Evolutionary conservation across 495 filamentous ascomycete species (phyloP).

Genomic region (Umbilicaria muhlenbergii): DNA sequence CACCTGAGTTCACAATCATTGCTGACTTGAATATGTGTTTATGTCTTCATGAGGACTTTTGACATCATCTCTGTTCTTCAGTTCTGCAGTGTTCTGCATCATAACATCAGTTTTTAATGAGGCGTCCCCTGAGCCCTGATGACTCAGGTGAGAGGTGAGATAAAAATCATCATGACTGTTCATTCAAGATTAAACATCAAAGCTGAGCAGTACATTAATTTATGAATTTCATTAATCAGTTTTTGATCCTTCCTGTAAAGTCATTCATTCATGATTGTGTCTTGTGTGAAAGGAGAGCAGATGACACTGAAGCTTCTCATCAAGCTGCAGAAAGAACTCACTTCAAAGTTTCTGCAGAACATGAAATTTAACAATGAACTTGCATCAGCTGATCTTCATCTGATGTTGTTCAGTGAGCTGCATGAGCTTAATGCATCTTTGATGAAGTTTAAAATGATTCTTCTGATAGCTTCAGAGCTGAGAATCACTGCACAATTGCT

Average conservation of each 20-base stretch:
- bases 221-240: conserved; percentile 20
- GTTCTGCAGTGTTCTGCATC: conserved; percentile 11
- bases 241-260: conserved; percentile 19
- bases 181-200: conserved; percentile 14
- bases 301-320: conserved; percentile 9
- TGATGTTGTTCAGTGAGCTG: conserved; percentile 17
- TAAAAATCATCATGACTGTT: conserved; percentile 9
- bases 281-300: conserved; percentile 16
- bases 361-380: too few species aligned
- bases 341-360: too few species aligned
- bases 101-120: conserved; percentile 14
- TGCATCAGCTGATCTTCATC: not conserved
- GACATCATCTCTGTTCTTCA: conserved; percentile 10
- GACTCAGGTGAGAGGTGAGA: conserved; percentile 7
- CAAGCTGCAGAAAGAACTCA: too few species aligned
- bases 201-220: conserved; percentile 22
- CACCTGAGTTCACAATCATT: conserved; percentile 8
- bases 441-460: conserved; percentile 15
- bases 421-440: conserved; percentile 15
- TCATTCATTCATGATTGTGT: conserved; percentile 23
- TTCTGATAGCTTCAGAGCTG: conserved; percentile 17
- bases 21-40: conserved; percentile 12
- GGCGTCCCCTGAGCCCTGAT: conserved; percentile 10
- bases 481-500: conserved; percentile 14
- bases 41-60: conserved; percentile 11